Evolutionary conservation across 176 grass and related monocot genomes (phyloP).

Genomic region (Zizania latifolia): DNA sequence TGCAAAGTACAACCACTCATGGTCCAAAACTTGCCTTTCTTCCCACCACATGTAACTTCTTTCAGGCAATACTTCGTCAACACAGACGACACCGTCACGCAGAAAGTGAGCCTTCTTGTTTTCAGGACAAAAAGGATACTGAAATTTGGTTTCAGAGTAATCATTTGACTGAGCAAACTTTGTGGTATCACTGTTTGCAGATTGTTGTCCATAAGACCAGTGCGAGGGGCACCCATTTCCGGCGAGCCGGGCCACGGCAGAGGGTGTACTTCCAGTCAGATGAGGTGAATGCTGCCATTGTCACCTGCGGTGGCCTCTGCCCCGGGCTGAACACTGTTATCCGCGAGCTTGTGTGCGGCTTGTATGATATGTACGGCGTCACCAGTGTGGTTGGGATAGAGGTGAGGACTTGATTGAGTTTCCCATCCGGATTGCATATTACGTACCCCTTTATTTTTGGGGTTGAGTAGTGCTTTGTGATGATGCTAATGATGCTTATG

Average conservation of each 20-base stretch:
- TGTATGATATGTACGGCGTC: slow-evolving; percentile 86
- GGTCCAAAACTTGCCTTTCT: slow-evolving; percentile 33
- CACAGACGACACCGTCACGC: slow-evolving; percentile 70
- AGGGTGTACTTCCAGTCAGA: slow-evolving; percentile 79
- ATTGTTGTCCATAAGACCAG: slow-evolving; percentile 75
- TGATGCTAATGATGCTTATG: slow-evolving; percentile 1
- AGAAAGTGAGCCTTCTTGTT: slow-evolving; percentile 46
- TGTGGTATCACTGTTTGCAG: slow-evolving; percentile 25
- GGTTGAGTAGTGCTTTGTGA: background rate
- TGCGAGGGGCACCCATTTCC: slow-evolving; percentile 80
- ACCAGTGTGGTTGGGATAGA: slow-evolving; percentile 76
- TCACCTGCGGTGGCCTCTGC: slow-evolving; percentile 95
- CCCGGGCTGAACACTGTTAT: slow-evolving; percentile 92
- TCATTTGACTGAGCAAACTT: slow-evolving; percentile 3
- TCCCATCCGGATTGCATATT: too few relatives aligned
- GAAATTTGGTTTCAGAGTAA: background rate
- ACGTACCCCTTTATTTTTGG: too few relatives aligned
- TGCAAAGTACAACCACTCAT: slow-evolving; percentile 13
- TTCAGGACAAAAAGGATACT: background rate
- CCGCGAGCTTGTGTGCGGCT: slow-evolving; percentile 75
- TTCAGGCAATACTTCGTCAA: slow-evolving; percentile 93
- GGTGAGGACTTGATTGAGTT: slow-evolving; percentile 54
- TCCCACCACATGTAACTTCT: slow-evolving; percentile 25
- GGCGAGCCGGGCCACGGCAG: slow-evolving; percentile 81
- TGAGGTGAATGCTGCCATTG: slow-evolving; percentile 81